These are phyloP conservation scores for Seiridium cupressi DNA, from an alignment of 2,329 filamentous ascomycete species.

Conservation along the genomic window DNA sequence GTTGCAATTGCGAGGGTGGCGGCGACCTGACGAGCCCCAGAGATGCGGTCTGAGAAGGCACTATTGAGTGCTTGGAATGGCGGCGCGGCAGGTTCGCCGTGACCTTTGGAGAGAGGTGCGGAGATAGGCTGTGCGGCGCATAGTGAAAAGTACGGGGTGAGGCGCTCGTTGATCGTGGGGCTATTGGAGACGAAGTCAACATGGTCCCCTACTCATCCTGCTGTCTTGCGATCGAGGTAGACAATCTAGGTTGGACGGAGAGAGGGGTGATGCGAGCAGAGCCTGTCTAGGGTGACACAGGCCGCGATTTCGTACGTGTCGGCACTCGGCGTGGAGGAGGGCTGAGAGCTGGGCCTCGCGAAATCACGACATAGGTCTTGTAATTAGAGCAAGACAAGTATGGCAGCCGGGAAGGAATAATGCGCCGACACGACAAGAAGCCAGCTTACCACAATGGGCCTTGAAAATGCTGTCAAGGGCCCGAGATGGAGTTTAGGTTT, in stretches of 20 bases:
- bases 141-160: conserved; percentile 50
- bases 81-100: conserved; percentile 38
- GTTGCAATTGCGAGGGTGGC: conserved; percentile 7
- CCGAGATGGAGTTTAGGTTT: not conserved
- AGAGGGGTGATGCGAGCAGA: not conserved
- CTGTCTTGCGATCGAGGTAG: conserved; percentile 16
- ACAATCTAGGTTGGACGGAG: not conserved
- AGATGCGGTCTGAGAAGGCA: conserved; percentile 28
- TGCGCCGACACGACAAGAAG: not conserved
- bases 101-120: conserved; percentile 38
- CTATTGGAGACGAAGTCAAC: conserved; percentile 57
- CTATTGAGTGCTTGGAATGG: conserved; percentile 31
- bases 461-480: not conserved
- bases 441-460: not conserved
- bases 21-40: conserved; percentile 25
- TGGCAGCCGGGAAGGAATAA: not conserved
- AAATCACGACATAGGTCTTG: not conserved
- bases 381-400: not conserved
- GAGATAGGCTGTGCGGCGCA: conserved; percentile 41
- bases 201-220: conserved; percentile 53
- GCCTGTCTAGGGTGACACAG: not conserved
- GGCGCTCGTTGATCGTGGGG: conserved; percentile 49
- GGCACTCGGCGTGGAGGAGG: not conserved
- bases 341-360: not conserved
- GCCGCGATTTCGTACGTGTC: not conserved